Base-by-base conservation (phyloP, 2,329 filamentous ascomycete genomes). In the Aspergillus sergii region DNA sequence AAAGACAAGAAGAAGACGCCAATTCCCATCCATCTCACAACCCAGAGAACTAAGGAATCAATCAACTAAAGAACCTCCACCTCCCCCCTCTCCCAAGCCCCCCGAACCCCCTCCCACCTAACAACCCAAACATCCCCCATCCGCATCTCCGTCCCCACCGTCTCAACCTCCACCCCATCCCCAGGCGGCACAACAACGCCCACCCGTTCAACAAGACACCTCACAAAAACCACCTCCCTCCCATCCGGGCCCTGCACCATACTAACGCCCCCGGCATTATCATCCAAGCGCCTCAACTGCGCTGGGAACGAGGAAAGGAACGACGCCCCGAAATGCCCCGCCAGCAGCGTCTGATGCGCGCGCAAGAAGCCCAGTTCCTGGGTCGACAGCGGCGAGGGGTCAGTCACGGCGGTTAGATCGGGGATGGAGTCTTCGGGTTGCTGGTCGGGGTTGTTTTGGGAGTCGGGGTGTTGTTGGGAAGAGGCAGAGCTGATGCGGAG, bases 201-300 rank as follows among this genome's bases (percentile, higher is more conserved):
- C 10, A 87, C 81, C 75, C 86, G 84, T 21, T 75, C 77, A 0
- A 64, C 75, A 26, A 82, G 62, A 76, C 80, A 82, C 65, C 94
- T 84, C 46, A 93, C 88, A 77, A 99, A 97, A 2, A 98, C 94
- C 9, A 93, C 93, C 2, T 86, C 84, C 64, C 95, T 91, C 55
- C 88, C 80, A 75, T 98, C 95, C 0, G 95, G 95, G 2, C 86
- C 84, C 73, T 97, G 93, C 34, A 98, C 88, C 95, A 99, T 99
- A 80, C 87, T 93, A 61, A 94, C 89, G 11, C 94, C 94, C 34
- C 93, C 94, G 0, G 91, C 89, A 16, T 91, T 92, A 80, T 99
- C 95, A 79, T 98, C 96, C 59, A 99, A 82, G 69, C 93, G 89
- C 76, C 94, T 91, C 71, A 99, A 78, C 53, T 87, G 84, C 16